Evolutionary conservation across 805 yeast genomes (phyloP), one percentile per base, ranked within the genome.

Genomic region (Starmerella gropengiesseri): DNA sequence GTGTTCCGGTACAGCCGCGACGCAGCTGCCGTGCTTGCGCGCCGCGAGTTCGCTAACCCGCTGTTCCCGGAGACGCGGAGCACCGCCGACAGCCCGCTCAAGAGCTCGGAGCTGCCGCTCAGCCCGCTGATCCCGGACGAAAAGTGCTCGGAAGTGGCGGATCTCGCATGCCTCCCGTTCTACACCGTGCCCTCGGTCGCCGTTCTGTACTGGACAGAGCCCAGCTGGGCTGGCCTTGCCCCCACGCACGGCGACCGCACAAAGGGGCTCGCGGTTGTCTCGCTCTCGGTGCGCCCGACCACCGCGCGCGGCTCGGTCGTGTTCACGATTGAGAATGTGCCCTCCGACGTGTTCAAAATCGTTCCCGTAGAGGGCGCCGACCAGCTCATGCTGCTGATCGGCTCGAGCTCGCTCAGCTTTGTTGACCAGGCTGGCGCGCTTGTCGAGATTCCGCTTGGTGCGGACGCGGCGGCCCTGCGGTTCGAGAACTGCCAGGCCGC

Each of bases 151-250:
- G 32, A 26, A 11, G 86, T 91, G 13, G 65, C 80, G 2, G 94
- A 83, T 55, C 68, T 79, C 51, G 75, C 74, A 37, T 87, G 82
- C 57, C 60, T 89, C 30, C 61, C 76, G 55, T 78, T 78, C 43
- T 89, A 84, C 56, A 65, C 80, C 50, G 91, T 80, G 45, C 94
- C 96, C 0, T 87, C 96, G 0, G 51, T 85, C 17, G 89, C 81
- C 0, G 68, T 85, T 4, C 57, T 85, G 21, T 73, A 65, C 48
- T 71, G 76, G 41, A 74, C 75, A 25, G 64, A 62, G 14, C 67
- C 71, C 16, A 75, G 86, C 0, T 84, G 95, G 94, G 77, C 93
- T 0, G 95, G 95, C 0, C 69, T 73, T 41, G 61, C 80, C 26
- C 69, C 78, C 2, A 62, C 69, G 38, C 65, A 62, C 6, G 49